A percentile compares a stretch with the other conserved stretches of the same genome.
Evolutionary conservation across 768 basidiomycete species (phyloP).

Genomic region (Boletus pseudopeckii): DNA sequence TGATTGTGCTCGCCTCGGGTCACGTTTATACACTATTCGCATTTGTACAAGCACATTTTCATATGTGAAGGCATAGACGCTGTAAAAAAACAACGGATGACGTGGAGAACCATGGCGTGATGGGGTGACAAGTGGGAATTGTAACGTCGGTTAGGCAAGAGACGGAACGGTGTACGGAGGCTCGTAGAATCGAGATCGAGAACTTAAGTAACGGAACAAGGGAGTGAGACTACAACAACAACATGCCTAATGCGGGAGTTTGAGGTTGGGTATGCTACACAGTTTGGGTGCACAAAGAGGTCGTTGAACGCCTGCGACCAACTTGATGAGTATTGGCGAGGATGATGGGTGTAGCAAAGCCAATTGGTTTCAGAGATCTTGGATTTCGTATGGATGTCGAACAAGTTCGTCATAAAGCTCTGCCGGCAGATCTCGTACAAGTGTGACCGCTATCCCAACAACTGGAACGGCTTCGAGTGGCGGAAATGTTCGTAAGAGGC

Average conservation of each 20-base stretch:
- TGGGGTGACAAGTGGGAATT: background rate
- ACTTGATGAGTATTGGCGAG: conserved; percentile 1
- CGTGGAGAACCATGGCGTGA: background rate
- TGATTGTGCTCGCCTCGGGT: background rate
- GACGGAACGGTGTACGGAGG: background rate
- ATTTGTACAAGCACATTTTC: background rate
- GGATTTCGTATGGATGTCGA: conserved; percentile 74
- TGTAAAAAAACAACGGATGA: background rate
- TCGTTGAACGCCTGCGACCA: conserved; percentile 12
- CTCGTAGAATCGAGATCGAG: background rate
- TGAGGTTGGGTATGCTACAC: conserved; percentile 25
- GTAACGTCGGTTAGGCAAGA: background rate
- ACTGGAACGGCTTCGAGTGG: conserved; percentile 84
- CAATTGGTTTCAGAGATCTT: conserved; percentile 14
- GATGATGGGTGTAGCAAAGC: background rate
- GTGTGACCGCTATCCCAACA: conserved; percentile 89
- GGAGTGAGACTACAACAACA: conserved; percentile 15
- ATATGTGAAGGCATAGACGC: background rate
- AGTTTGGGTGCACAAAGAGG: conserved; percentile 7
- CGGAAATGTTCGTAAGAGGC: conserved; percentile 89
- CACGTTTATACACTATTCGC: background rate
- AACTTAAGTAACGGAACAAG: background rate
- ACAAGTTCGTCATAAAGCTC: conserved; percentile 88
- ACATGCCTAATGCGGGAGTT: background rate
- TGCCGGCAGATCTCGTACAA: conserved; percentile 86